Base-by-base conservation (phyloP, 805 yeast species). In the Hanseniaspora opuntiae region DNA sequence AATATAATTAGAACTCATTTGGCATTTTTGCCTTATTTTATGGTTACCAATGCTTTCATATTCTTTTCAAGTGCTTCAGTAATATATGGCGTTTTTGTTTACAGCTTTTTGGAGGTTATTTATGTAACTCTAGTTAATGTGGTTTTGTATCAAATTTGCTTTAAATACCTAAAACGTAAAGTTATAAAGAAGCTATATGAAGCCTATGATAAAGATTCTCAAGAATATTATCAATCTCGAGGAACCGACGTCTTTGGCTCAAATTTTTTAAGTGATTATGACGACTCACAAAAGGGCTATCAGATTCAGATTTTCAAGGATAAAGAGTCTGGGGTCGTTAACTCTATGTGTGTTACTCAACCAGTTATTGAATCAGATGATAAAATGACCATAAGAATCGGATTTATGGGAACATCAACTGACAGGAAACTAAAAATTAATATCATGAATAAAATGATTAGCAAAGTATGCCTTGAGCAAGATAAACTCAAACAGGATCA, bases 351-450 rank as follows among this genome's bases (percentile, higher is more conserved):
- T 40, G 48, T 50, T 20, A 16, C 28, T 11, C 30, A 50, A 25
- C 48, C 54, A 25, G 4, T 44, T 3, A 14, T 7, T 3, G 54
- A 42, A 7, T 7, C 7, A 3, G 48, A 50, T 3, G 54, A 44
- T 17, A 12, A 44, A 24, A 28, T 50, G 11, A 30, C 22, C 3
- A 44, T 50, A 8, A 25, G 9, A 14, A 35, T 50, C 28, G 54
- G 54, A n/a, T 50, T 50, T 20, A 44, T 50, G 20, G 54, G 54
- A 12, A 42, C 54, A 2, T 28, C 33, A n/a, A 50, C 54, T 16
- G 48, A 50, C 25, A 25, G 44, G 19, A 50, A 44, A n/a, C 25
- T 50, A 3, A 42, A 44, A 37, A 11, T 19, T 5, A 50, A 33
- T 42, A 44, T 50, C 22, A 16, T 42, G 6, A 37, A 44, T 22